These are phyloP conservation scores for Podospora appendiculata DNA, from an alignment of 495 filamentous ascomycete genomes.

Conservation along the genomic window DNA sequence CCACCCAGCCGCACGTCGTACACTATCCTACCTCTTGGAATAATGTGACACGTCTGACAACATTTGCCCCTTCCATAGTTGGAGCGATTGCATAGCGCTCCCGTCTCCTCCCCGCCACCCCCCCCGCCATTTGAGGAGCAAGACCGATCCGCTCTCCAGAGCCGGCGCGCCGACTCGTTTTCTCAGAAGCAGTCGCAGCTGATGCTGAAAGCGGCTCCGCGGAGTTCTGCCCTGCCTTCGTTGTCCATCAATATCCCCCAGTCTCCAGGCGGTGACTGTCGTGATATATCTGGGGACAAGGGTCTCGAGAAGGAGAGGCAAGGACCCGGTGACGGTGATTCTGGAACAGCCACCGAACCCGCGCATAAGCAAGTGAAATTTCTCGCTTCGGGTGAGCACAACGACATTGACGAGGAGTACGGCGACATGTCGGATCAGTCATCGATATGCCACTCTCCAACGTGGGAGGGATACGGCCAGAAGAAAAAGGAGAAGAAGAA, in stretches of 20 bases:
- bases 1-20: not conserved
- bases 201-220: slow-evolving; percentile 37
- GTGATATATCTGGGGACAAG: not conserved
- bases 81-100: slow-evolving; percentile 13
- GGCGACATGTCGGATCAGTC: slow-evolving; percentile 39
- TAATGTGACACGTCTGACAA: slow-evolving; percentile 15
- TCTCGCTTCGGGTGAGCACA: slow-evolving; percentile 25
- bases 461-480: slow-evolving; percentile 43
- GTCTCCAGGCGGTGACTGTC: slow-evolving; percentile 1
- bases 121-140: slow-evolving; percentile 5
- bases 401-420: slow-evolving; percentile 24
- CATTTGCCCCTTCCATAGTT: slow-evolving; percentile 12
- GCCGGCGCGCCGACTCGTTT: slow-evolving; percentile 13
- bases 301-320: slow-evolving; percentile 1
- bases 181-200: slow-evolving; percentile 18
- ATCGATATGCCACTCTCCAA: slow-evolving; percentile 50
- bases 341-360: slow-evolving; percentile 8
- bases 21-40: not conserved
- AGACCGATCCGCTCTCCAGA: slow-evolving; percentile 12
- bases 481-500: slow-evolving; percentile 44
- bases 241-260: slow-evolving; percentile 38
- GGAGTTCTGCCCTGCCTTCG: slow-evolving; percentile 26
- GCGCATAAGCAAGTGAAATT: slow-evolving; percentile 38
- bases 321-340: slow-evolving; percentile 1
- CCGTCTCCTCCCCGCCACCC: slow-evolving; percentile 8